Percentiles rank a stretch among this genome's conserved stretches.
Conservation (phyloP, 352 stramenopile genomes). For the Phytophthora parvispora region DNA sequence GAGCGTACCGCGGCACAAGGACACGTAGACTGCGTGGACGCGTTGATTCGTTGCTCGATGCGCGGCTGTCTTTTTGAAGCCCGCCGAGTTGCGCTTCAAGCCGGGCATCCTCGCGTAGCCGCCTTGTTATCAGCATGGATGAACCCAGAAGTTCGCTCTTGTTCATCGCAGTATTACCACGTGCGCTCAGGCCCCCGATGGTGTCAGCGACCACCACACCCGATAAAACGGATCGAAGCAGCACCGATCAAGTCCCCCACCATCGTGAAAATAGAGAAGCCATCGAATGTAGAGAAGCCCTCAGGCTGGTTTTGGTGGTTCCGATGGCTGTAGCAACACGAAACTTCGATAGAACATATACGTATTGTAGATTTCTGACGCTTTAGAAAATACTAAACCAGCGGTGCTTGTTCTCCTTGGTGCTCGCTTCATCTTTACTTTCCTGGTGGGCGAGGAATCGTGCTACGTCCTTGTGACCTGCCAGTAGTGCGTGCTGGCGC, state of each 20-base stretch:
- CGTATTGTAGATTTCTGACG: no score
- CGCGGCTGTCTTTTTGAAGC: slow-evolving; percentile 47
- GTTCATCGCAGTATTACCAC: slow-evolving; percentile 29
- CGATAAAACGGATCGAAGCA: not conserved
- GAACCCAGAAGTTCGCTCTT: slow-evolving; percentile 38
- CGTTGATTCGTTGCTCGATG: slow-evolving; percentile 43
- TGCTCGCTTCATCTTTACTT: not conserved
- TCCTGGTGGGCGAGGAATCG: slow-evolving; percentile 17
- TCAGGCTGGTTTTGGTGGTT: slow-evolving; percentile 36
- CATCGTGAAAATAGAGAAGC: slow-evolving; percentile 5
- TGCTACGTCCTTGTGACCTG: slow-evolving; percentile 23
- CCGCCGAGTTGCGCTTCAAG: slow-evolving; percentile 35
- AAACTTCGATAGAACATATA: slow-evolving; percentile 9
- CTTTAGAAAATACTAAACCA: slow-evolving; percentile 24
- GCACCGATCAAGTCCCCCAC: not conserved
- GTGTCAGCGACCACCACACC: slow-evolving; percentile 35
- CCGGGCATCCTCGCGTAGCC: slow-evolving; percentile 33
- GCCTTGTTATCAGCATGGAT: slow-evolving; percentile 35
- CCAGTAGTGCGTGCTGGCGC: slow-evolving; percentile 7
- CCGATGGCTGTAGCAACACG: slow-evolving; percentile 24
- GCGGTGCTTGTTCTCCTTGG: not conserved
- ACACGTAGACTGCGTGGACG: slow-evolving; percentile 30
- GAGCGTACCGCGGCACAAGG: slow-evolving; percentile 36
- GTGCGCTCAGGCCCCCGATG: slow-evolving; percentile 17
- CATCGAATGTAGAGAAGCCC: slow-evolving; percentile 9